These are phyloP conservation scores for Globisporangium paddicum DNA, from an alignment of 352 stramenopile species.

Conservation along the genomic window DNA sequence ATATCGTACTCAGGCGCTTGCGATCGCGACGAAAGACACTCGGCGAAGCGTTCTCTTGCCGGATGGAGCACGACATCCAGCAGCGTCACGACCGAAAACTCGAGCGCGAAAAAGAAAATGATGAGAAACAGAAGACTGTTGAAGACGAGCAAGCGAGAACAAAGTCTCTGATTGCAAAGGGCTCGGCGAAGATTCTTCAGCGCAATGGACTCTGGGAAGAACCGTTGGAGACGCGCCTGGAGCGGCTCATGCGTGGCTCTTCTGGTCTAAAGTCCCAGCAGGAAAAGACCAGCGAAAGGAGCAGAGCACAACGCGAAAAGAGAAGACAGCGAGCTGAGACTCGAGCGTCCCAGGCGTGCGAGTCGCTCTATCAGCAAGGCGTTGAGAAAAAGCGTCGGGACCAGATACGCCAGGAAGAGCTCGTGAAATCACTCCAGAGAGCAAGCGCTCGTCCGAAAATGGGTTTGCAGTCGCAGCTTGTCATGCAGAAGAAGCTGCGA, in stretches of 20 bases:
- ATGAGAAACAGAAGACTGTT: slow-evolving; percentile 14
- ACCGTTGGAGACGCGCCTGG: slow-evolving; percentile 24
- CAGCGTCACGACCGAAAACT: slow-evolving; percentile 22
- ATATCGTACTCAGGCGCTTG: neutral
- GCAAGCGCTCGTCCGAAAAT: slow-evolving; percentile 27
- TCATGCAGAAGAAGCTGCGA: slow-evolving; percentile 36
- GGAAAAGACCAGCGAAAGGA: slow-evolving; percentile 14
- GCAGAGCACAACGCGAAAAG: slow-evolving; percentile 11
- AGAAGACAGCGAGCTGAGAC: slow-evolving; percentile 7
- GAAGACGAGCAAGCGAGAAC: slow-evolving; percentile 1
- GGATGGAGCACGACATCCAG: slow-evolving; percentile 47
- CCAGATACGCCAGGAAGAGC: slow-evolving; percentile 21
- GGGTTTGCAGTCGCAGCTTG: slow-evolving; percentile 24
- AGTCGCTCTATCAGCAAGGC: slow-evolving; percentile 46
- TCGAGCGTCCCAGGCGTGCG: slow-evolving; percentile 30
- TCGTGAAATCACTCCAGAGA: slow-evolving; percentile 12
- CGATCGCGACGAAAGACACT: neutral
- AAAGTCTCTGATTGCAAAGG: slow-evolving; percentile 34
- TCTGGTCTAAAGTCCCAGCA: neutral
- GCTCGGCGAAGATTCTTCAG: slow-evolving; percentile 47
- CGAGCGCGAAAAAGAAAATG: slow-evolving; percentile 20
- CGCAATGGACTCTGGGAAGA: slow-evolving; percentile 49
- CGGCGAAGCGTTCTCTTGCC: slow-evolving; percentile 17
- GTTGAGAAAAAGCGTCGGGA: slow-evolving; percentile 32
- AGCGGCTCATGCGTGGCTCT: slow-evolving; percentile 20